These are phyloP conservation scores for Laguncularia racemosa DNA, from an alignment of 345 rosid species.

Conservation along the genomic window DNA sequence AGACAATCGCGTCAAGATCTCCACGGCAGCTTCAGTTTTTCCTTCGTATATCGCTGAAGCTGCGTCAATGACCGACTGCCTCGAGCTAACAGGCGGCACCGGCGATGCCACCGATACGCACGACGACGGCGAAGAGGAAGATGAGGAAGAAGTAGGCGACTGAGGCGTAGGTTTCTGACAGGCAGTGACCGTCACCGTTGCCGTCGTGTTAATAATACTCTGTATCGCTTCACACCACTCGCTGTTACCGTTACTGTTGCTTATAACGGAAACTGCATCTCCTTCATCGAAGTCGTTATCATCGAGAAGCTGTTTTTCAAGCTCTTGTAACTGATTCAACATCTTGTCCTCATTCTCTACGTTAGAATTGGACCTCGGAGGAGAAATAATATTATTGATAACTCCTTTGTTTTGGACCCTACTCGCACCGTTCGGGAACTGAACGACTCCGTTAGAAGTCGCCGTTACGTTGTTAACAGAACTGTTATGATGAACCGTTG, in stretches of 20 bases:
- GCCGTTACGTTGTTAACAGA: too few relatives aligned
- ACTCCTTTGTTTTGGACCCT: slow-evolving; percentile 21
- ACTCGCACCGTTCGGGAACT: slow-evolving; percentile 19
- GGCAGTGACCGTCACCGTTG: too few relatives aligned
- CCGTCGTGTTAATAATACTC: slow-evolving; percentile 32
- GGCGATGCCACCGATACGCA: slow-evolving; percentile 61
- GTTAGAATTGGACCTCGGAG: too few relatives aligned
- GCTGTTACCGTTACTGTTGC: slow-evolving; percentile 48
- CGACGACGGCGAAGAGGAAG: slow-evolving; percentile 63
- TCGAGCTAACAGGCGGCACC: slow-evolving; percentile 32
- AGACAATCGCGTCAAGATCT: slow-evolving; percentile 55
- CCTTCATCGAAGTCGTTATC: slow-evolving; percentile 54
- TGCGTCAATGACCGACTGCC: slow-evolving; percentile 54
- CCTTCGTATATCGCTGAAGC: slow-evolving; percentile 81
- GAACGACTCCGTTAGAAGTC: slow-evolving; percentile 8
- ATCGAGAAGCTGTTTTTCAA: slow-evolving; percentile 72
- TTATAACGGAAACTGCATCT: slow-evolving; percentile 68
- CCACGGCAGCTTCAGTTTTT: slow-evolving; percentile 42
- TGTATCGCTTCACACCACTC: slow-evolving; percentile 82
- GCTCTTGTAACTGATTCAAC: slow-evolving; percentile 69
- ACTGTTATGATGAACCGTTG: not conserved
- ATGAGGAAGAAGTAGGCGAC: slow-evolving; percentile 62
- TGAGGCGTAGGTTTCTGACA: slow-evolving; percentile 36
- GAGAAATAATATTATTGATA: not conserved
- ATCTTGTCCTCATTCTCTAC: slow-evolving; percentile 58